These are phyloP conservation scores for Rhynchosporium graminicola DNA, from an alignment of 2,329 filamentous ascomycete species.

Conservation along the genomic window DNA sequence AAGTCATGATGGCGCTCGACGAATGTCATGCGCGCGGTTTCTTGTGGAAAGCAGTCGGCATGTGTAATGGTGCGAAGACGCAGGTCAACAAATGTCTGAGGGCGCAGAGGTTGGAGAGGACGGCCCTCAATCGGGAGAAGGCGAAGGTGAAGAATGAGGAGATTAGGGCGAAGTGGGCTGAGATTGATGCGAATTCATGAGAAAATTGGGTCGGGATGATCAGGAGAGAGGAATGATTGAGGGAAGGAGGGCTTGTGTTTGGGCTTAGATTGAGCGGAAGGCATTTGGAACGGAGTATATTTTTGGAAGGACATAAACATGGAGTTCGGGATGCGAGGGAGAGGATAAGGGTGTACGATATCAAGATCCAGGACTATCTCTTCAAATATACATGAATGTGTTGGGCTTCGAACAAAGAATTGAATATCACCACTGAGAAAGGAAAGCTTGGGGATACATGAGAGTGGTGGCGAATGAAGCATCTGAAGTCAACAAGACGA, in stretches of 20 bases:
- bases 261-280: not conserved
- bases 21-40: slow-evolving; percentile 94
- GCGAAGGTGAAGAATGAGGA: slow-evolving; percentile 70
- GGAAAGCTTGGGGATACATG: not conserved
- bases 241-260: not conserved
- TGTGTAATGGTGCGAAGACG: slow-evolving; percentile 85
- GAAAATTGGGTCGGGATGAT: not conserved
- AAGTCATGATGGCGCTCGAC: slow-evolving; percentile 90
- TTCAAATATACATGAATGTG: not conserved
- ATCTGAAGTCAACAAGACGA: not conserved
- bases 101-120: slow-evolving; percentile 75
- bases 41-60: slow-evolving; percentile 84
- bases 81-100: slow-evolving; percentile 84
- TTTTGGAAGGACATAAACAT: slow-evolving; percentile 18
- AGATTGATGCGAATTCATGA: slow-evolving; percentile 71
- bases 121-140: slow-evolving; percentile 71
- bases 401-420: not conserved
- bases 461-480: not conserved
- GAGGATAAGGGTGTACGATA: slow-evolving; percentile 25
- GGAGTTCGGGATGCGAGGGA: slow-evolving; percentile 18
- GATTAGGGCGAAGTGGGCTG: slow-evolving; percentile 76
- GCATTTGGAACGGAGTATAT: slow-evolving; percentile 10
- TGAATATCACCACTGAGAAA: not conserved
- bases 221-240: not conserved
- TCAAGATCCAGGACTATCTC: slow-evolving; percentile 13